A percentile compares a stretch with the other conserved stretches of the same genome.
Conservation (phyloP, 1,284 basidiomycete genomes). For the Erythrobasidium hasegawianum region DNA sequence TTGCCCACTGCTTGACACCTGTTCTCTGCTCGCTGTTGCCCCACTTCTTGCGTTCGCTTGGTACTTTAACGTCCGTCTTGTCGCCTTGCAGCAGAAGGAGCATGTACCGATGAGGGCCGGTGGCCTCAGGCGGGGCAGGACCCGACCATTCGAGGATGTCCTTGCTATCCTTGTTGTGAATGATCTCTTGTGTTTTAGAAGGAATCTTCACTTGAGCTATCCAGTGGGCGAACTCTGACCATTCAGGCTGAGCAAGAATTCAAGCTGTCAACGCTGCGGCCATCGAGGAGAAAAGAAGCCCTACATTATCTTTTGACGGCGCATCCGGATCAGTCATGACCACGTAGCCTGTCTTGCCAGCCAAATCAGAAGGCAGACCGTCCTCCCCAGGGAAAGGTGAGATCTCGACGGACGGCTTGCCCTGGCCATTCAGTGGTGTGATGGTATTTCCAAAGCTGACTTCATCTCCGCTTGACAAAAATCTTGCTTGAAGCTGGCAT, state of each 20-base stretch:
- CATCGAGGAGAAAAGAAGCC: neutral
- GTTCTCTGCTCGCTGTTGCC: neutral
- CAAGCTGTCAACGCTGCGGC: neutral
- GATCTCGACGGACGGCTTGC: neutral
- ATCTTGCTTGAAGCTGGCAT: neutral
- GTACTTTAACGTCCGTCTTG: neutral
- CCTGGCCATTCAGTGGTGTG: neutral
- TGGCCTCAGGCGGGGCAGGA: constrained; percentile 8
- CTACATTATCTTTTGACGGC: neutral
- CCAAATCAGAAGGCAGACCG: neutral
- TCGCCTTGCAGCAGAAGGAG: constrained; percentile 9
- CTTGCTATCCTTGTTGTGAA: constrained; percentile 4
- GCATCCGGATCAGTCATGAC: constrained; percentile 20
- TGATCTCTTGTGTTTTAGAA: neutral
- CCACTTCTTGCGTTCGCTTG: constrained; percentile 9
- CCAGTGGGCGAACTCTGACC: constrained; percentile 17
- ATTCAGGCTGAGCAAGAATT: neutral
- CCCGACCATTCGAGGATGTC: neutral
- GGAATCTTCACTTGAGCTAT: neutral
- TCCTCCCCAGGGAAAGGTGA: constrained; percentile 11
- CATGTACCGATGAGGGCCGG: constrained; percentile 7
- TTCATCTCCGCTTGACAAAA: constrained; percentile 1
- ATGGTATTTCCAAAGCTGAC: constrained; percentile 6
- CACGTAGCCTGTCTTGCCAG: neutral
- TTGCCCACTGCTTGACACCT: constrained; percentile 6